These are phyloP conservation scores for Phyllachora maydis DNA, from an alignment of 2,329 filamentous ascomycete genomes.

Conservation along the genomic window DNA sequence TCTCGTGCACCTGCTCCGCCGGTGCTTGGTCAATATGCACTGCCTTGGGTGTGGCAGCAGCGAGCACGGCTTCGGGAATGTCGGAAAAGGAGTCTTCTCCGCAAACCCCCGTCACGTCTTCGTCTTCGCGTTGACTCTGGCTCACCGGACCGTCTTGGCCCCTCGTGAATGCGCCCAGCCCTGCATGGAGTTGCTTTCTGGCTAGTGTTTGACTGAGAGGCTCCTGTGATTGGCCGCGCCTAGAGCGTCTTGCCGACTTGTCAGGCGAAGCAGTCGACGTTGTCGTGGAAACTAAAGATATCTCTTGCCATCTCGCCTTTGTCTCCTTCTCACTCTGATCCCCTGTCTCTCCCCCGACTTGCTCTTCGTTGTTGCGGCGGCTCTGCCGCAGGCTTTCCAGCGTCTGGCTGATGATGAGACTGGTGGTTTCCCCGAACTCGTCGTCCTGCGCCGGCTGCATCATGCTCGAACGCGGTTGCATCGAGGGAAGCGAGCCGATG, in stretches of 20 bases:
- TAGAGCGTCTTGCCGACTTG: too few relatives aligned
- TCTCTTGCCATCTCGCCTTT: too few relatives aligned
- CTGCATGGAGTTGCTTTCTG: too few relatives aligned
- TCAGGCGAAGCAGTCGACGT: too few relatives aligned
- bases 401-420: constrained; percentile 32
- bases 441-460: constrained; percentile 14
- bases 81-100: constrained; percentile 39
- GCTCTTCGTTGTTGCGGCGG: constrained; percentile 6
- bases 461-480: constrained; percentile 19
- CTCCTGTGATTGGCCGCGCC: too few relatives aligned
- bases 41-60: constrained; percentile 22
- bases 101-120: too few relatives aligned
- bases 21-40: constrained; percentile 3
- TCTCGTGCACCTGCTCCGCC: constrained; percentile 3
- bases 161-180: too few relatives aligned
- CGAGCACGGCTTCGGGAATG: constrained; percentile 27
- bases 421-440: constrained; percentile 34
- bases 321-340: too few relatives aligned
- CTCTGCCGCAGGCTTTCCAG: constrained; percentile 25
- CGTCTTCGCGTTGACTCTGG: constrained; percentile 4
- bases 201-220: too few relatives aligned
- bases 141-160: too few relatives aligned
- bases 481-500: constrained; percentile 29
- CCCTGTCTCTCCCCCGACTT: constrained; percentile 2
- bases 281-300: too few relatives aligned